Conservation (phyloP, 306 rosid genomes). For the Hippophae tibetana region DNA sequence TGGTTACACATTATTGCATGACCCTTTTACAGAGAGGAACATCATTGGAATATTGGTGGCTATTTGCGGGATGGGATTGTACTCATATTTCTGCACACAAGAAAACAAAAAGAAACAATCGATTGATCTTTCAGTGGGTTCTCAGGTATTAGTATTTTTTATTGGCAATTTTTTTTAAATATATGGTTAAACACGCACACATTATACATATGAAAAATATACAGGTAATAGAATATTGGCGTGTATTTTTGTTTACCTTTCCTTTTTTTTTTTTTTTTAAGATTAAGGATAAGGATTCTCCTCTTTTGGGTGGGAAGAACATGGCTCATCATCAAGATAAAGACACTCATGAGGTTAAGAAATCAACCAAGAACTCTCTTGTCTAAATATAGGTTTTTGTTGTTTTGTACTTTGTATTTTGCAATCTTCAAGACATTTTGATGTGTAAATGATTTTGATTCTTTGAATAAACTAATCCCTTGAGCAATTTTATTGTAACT, state of each 20-base stretch:
- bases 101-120: slow-evolving; percentile 73
- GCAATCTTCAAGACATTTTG: too few species aligned
- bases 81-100: slow-evolving; percentile 79
- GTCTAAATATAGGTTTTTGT: slow-evolving; percentile 33
- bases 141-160: slow-evolving; percentile 41
- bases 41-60: slow-evolving; percentile 76
- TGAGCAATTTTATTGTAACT: too few species aligned
- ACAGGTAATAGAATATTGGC: not conserved
- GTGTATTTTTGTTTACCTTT: too few species aligned
- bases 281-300: slow-evolving; percentile 65
- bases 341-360: slow-evolving; percentile 62
- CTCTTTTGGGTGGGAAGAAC: slow-evolving; percentile 30
- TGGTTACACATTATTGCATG: slow-evolving; percentile 94
- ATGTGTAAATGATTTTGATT: too few species aligned
- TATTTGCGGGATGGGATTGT: slow-evolving; percentile 79
- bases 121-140: slow-evolving; percentile 42
- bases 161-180: too few species aligned
- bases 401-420: too few species aligned
- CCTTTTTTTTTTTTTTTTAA: slow-evolving; percentile 7
- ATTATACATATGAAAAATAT: not conserved
- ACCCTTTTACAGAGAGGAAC: slow-evolving; percentile 88
- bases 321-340: slow-evolving; percentile 48
- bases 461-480: too few species aligned
- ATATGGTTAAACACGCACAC: too few species aligned
- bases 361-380: slow-evolving; percentile 64